Evolutionary conservation across 208 protist species (phyloP).

Genomic region (Trypanosoma platydactyli): DNA sequence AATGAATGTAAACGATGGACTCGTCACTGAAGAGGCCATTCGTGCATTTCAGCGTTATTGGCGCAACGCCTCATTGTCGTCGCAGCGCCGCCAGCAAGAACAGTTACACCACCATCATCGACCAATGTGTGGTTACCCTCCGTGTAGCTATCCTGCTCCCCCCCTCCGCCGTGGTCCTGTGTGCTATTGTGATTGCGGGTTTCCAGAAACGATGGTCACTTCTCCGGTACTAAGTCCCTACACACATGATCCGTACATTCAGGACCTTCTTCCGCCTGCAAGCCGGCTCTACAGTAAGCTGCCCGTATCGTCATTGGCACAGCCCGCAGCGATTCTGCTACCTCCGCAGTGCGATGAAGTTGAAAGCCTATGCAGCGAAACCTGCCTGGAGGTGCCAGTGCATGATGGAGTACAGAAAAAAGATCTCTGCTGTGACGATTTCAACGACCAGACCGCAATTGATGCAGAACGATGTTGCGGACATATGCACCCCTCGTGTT

Average conservation of each 20-base stretch:
- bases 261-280: slow-evolving; percentile 34
- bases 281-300: slow-evolving; percentile 31
- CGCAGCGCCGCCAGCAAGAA: slow-evolving; percentile 11
- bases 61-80: slow-evolving; percentile 14
- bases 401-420: too few relatives aligned
- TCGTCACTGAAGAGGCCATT: slow-evolving; percentile 66
- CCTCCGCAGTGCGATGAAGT: too few relatives aligned
- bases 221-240: not conserved
- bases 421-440: too few relatives aligned
- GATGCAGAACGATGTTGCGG: not conserved
- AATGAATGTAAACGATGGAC: slow-evolving; percentile 68
- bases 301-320: not conserved
- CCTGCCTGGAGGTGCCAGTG: too few relatives aligned
- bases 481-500: too few relatives aligned
- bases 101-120: slow-evolving; percentile 10
- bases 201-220: too few relatives aligned
- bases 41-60: slow-evolving; percentile 41
- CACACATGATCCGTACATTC: slow-evolving; percentile 54
- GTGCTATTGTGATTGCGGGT: too few relatives aligned
- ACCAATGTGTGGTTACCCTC: too few relatives aligned
- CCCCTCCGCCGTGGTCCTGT: too few relatives aligned
- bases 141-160: too few relatives aligned
- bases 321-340: too few relatives aligned
- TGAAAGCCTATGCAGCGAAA: too few relatives aligned
- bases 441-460: not conserved